Evolutionary conservation across 78 protist species (phyloP), one percentile per base, ranked within the genome.

Genomic region (Planoprotostelium fungivorum): DNA sequence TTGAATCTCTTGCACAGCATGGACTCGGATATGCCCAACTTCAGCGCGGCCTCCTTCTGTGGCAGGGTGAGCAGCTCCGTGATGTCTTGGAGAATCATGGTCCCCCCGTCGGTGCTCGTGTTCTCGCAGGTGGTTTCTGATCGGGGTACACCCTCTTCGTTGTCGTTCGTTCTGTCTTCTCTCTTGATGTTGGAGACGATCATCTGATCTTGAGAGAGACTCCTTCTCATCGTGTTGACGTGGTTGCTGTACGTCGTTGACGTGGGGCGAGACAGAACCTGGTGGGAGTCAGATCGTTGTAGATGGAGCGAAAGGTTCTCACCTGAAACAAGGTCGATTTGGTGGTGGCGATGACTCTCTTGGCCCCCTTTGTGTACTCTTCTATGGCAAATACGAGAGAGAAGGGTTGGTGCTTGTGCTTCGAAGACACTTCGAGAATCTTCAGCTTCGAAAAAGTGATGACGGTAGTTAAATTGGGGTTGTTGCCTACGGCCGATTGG

Each of bases 1-100:
- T 93, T 93, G 91, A 93, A 93, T 87, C 95, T 86, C 87, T 93
- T 93, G 88, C 95, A 93, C 1, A 93, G 84, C 95, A 93, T 93
- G 25, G 95, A 93, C 38, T 93, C 95, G 23, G 95, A 93, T 28
- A 93, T 93, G 86, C 95, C 95, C 29, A 93, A 51, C 34, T 86
- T 38, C 28, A 91, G 29, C 34, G 95, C 95, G 38, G 95, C 95
- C 83, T 90, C 95, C 83, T 93, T 93, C 87, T 93, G 95, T 88
- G 95, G 95, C 28, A 93, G 39, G 25, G 90, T 86, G 88, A 93
- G 89, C 28, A 93, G 37, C 29, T 93, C 94, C 29, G 95, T 93
- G 83, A 93, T 93, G 51, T 93, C 95, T 84, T 89, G 89, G 37
- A 89, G 63, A 36, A 87, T 93, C 93, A 89, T 87, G 87, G 0